Evolutionary conservation across 2,329 filamentous ascomycete species (phyloP), one percentile per base, ranked within the genome.

Genomic region (Cercospora citrullina): DNA sequence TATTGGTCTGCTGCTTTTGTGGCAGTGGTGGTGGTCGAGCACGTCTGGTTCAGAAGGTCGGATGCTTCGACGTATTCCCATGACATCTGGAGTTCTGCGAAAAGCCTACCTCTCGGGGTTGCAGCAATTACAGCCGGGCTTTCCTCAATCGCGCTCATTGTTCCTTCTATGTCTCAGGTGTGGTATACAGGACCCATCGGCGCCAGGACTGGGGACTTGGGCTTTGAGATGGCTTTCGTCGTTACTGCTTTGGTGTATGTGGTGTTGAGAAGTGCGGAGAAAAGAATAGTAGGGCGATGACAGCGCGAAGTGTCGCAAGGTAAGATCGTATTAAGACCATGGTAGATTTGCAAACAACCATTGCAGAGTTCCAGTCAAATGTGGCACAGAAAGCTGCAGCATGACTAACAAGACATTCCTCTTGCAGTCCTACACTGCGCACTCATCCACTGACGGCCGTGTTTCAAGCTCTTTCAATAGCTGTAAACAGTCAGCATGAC

Each of bases 211-310:
- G 88, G 88, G 0, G 88, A 90, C 70, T 86, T 90, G 75, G 89
- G 88, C 0, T 89, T 90, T 66, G 88, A 90, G 79, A 78, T 88
- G 75, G 87, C 87, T 0, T 85, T 90, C 73, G 81, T 82, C 30
- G 75, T 84, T 10, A 81, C 80, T 8, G 77, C 77, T n/a, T 53
- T 81, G 65, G 70, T 84, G 26, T 84, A 85, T 69, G 66, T 83
- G n/a, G 26, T 58, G 3, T 58, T 58, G 26, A 58, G 53, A 4
- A 58, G 53, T 33, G 16, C 26, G n/a, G 53, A 58, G 53, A 58
- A 30, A 58, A 28, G 53, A 7, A 1, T 10, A 10, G 23, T 18
- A 10, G 53, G 26, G 4, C 53, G 53, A 58, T 58, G 53, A 58
- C 53, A 18, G 26, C 45, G 45, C 14, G 21, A 12, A 23, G 45